Conservation (phyloP, 2,329 filamentous ascomycete genomes). For the Beauveria pseudobassiana region DNA sequence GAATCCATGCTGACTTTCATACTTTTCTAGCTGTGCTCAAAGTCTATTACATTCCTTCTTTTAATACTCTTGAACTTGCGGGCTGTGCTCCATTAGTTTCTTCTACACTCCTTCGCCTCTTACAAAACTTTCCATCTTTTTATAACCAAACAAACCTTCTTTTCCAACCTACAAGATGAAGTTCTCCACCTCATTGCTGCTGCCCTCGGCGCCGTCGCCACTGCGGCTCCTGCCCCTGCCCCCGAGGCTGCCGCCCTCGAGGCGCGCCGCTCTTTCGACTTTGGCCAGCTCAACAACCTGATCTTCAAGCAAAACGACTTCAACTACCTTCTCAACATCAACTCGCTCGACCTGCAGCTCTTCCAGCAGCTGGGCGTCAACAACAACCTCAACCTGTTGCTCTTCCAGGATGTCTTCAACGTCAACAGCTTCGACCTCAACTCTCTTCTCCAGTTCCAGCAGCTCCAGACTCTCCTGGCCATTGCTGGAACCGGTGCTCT, state of each 20-base stretch:
- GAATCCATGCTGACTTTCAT: not conserved
- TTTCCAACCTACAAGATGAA: conserved; percentile 32
- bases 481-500: conserved; percentile 23
- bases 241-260: conserved; percentile 25
- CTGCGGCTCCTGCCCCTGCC: conserved; percentile 33
- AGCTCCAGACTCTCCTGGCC: conserved; percentile 32
- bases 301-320: conserved; percentile 32
- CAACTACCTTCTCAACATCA: conserved; percentile 40
- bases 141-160: conserved; percentile 12
- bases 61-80: conserved; percentile 13
- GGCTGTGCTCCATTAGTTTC: conserved; percentile 17
- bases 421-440: conserved; percentile 33
- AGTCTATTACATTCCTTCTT: conserved; percentile 14
- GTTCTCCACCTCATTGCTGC: conserved; percentile 37
- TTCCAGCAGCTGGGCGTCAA: conserved; percentile 31
- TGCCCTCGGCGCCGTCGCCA: conserved; percentile 36
- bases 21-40: conserved; percentile 6
- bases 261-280: conserved; percentile 30
- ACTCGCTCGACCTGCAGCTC: conserved; percentile 36
- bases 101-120: conserved; percentile 21
- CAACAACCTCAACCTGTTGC: conserved; percentile 38
- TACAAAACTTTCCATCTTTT: conserved; percentile 12
- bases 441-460: conserved; percentile 32
- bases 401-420: conserved; percentile 35
- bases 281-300: conserved; percentile 33